These are phyloP conservation scores for Iberis pinnata DNA, from an alignment of 345 rosid genomes.

Conservation along the genomic window DNA sequence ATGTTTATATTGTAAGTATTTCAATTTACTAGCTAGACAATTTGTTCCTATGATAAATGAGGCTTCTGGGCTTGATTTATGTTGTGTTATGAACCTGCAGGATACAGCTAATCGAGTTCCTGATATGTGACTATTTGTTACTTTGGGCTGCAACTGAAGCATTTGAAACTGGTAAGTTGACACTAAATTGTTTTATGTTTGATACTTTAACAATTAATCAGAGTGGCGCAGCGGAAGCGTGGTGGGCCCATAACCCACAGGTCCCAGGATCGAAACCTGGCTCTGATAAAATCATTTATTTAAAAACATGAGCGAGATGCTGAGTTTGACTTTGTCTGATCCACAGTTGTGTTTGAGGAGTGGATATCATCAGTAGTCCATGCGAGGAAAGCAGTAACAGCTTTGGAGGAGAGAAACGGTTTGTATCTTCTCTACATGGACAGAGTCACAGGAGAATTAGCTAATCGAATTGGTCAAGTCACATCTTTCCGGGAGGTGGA, in stretches of 20 bases:
- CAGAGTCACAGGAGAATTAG: constrained; percentile 57
- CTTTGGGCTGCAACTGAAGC: constrained; percentile 42
- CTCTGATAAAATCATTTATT: neutral
- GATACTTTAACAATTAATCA: neutral
- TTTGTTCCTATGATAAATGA: neutral
- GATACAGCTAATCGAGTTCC: constrained; percentile 77
- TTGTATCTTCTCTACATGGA: constrained; percentile 76
- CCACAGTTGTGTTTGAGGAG: constrained; percentile 61
- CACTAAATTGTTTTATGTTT: too few relatives aligned
- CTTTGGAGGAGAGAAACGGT: constrained; percentile 67
- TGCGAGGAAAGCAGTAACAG: constrained; percentile 53
- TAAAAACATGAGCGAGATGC: neutral
- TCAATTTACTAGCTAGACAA: neutral
- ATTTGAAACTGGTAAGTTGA: constrained; percentile 49
- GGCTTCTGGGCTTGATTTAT: constrained; percentile 9
- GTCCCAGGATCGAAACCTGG: constrained; percentile 28
- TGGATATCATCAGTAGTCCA: constrained; percentile 63
- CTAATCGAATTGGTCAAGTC: constrained; percentile 46
- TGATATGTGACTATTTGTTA: constrained; percentile 53
- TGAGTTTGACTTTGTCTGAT: constrained; percentile 12
- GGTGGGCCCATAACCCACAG: constrained; percentile 78
- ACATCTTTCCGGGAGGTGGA: constrained; percentile 35
- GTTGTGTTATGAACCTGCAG: constrained; percentile 34
- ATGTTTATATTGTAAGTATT: constrained; percentile 61
- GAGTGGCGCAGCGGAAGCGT: constrained; percentile 58